phyloP scores from a whole-genome alignment of 106 monocot species.

The Platanthera guangdongensis region DNA sequence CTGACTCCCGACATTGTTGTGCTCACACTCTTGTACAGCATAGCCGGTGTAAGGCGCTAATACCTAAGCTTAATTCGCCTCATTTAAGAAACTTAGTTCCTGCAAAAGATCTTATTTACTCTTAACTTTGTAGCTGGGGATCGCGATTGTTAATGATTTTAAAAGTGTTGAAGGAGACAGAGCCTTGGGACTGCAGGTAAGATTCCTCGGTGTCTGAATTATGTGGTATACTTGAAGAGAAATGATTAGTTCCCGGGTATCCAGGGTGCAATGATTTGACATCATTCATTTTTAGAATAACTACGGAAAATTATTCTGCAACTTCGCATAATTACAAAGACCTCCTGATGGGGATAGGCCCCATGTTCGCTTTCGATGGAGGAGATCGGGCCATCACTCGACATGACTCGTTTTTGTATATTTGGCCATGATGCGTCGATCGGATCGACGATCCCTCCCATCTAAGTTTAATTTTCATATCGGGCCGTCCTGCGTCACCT shows the following conservation, averaged over 20 bases:
- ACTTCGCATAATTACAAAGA: too few relatives aligned
- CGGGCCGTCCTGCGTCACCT: too few relatives aligned
- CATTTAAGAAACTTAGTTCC: neutral
- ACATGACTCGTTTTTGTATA: too few relatives aligned
- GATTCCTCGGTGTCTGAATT: neutral
- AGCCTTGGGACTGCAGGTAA: slow-evolving; percentile 77
- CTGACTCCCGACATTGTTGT: slow-evolving; percentile 85
- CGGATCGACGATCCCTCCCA: too few relatives aligned
- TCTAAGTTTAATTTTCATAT: too few relatives aligned
- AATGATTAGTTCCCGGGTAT: too few relatives aligned
- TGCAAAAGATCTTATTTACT: neutral
- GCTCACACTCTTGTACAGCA: slow-evolving; percentile 85
- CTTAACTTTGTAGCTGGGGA: slow-evolving; percentile 54
- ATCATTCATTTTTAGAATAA: too few relatives aligned
- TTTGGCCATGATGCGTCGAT: too few relatives aligned
- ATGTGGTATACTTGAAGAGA: neutral
- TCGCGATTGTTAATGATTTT: slow-evolving; percentile 94
- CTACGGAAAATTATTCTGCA: too few relatives aligned
- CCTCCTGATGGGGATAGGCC: too few relatives aligned
- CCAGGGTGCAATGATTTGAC: too few relatives aligned
- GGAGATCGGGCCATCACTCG: neutral
- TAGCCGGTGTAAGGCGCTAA: slow-evolving; percentile 69
- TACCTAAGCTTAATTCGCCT: neutral
- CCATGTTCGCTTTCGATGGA: too few relatives aligned
- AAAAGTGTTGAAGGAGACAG: slow-evolving; percentile 96